Conservation (phyloP, 2,329 filamentous ascomycete genomes). For the Lecanicillium sp. region DNA sequence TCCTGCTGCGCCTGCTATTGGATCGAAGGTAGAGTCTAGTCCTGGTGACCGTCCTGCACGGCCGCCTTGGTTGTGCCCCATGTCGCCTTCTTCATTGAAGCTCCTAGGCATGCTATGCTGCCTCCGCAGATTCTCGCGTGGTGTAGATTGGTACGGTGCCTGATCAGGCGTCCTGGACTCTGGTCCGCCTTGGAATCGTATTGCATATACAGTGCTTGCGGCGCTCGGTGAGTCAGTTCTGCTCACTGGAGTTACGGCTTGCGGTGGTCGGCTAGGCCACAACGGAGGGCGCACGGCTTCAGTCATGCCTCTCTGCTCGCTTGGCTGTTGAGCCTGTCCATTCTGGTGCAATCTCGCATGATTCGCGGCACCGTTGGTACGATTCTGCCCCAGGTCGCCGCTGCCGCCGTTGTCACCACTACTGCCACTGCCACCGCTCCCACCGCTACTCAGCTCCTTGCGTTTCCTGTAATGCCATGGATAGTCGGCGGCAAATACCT, state of each 20-base stretch:
- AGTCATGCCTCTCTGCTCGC: conserved; percentile 19
- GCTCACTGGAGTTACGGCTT: conserved; percentile 48
- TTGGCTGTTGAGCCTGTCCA: conserved; percentile 12
- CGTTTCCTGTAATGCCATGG: conserved; percentile 34
- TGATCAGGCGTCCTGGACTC: conserved; percentile 38
- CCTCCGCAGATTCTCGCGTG: background rate
- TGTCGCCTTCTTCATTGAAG: conserved; percentile 4
- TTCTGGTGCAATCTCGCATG: conserved; percentile 10
- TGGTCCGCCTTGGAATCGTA: conserved; percentile 51
- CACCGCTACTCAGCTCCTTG: conserved; percentile 20
- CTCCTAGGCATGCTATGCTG: conserved; percentile 6
- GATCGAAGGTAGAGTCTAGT: background rate
- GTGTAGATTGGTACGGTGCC: conserved; percentile 19
- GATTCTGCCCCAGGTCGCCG: conserved; percentile 8
- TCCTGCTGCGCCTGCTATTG: background rate
- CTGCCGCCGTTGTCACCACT: conserved; percentile 1
- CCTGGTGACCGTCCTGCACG: conserved; percentile 3
- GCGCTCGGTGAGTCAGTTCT: conserved; percentile 55
- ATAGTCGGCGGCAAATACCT: conserved; percentile 45
- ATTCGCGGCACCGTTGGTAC: background rate
- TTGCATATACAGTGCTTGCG: conserved; percentile 55
- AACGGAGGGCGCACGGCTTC: conserved; percentile 39
- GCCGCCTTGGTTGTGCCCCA: background rate
- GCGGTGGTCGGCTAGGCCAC: conserved; percentile 48
- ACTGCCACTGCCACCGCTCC: conserved; percentile 21